Evolutionary conservation across 805 yeast genomes (phyloP), one percentile per base, ranked within the genome.

Genomic region (Cyberlindnera maclurae): DNA sequence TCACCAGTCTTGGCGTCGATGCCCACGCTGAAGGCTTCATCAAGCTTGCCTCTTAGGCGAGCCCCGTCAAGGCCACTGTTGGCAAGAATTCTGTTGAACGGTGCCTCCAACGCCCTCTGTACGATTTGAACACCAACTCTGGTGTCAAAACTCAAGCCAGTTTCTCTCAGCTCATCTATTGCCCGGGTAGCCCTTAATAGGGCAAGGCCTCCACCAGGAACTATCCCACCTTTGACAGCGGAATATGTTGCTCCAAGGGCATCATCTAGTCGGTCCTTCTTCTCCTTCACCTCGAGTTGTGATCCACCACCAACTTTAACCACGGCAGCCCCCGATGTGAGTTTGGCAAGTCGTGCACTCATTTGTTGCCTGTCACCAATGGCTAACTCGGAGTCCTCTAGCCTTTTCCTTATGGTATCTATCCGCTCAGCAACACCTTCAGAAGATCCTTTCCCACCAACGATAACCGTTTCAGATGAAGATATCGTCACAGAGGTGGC

Each of bases 151-250:
- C 46, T 34, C 15, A 43, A n/a, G 27, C 72, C 82, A 46, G 17
- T 12, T 5, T 9, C 11, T 4, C 36, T 27, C 26, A 84, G 75
- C 63, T 78, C 71, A 47, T 85, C 79, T 56, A 93, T 74, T 46
- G 79, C 64, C 54, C 77, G 73, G 38, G 94, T 76, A 37, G 97
- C 97, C 76, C 93, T 93, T 58, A 87, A 75, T 59, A 93, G 75
- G 42, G 98, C 98, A 51, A 97, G 87, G 69, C 98, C 98, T 64
- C 98, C 98, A 71, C 98, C 98, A 60, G 98, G 98, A 51, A 93
- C 75, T 60, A 93, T 88, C 69, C 98, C 98, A 68, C 87, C 96
- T 68, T 90, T 90, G 48, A 93, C 96, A 50, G 98, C 98, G 42
- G 98, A 97, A 68, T 97, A 87, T 38, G 97, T 93, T 40, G 98